Percentiles rank a stretch among this genome's conserved stretches.
phyloP scores from a whole-genome alignment of 2,329 filamentous ascomycete species.

The Trichoderma sp. region DNA sequence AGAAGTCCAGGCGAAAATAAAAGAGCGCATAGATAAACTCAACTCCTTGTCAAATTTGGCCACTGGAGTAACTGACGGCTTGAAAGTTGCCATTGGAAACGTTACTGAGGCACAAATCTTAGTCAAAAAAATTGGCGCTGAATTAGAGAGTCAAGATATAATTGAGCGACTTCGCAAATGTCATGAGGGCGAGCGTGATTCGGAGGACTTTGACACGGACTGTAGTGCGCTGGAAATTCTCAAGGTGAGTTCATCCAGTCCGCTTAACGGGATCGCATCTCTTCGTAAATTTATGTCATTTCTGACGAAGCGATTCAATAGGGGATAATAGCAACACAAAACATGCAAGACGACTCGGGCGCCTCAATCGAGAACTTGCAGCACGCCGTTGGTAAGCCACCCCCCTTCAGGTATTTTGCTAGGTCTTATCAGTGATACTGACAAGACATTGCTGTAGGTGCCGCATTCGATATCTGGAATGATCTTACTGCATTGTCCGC shows the following conservation, averaged over 20 bases:
- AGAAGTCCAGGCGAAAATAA: not conserved
- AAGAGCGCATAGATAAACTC: not conserved
- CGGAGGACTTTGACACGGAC: not conserved
- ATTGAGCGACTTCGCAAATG: not conserved
- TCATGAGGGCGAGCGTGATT: not conserved
- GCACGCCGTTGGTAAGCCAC: not conserved
- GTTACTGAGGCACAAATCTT: not conserved
- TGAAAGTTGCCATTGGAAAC: not conserved
- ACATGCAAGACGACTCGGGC: not conserved
- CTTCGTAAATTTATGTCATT: not conserved
- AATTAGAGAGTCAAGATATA: not conserved
- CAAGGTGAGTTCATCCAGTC: not conserved
- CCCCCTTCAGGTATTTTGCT: not conserved
- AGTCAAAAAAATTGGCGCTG: not conserved
- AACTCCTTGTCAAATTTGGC: not conserved
- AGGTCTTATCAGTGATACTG: not conserved
- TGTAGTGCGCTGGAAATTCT: not conserved
- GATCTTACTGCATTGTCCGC: not conserved
- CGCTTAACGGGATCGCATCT: rapidly evolving
- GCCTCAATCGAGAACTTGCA: not conserved
- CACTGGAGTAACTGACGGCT: not conserved
- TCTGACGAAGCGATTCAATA: not conserved
- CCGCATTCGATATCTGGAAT: not conserved
- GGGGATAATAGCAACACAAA: not conserved
- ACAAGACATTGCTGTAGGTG: not conserved